Percentiles rank a stretch among this genome's conserved stretches.
Conservation (phyloP, 768 basidiomycete genomes). For the Xerocomus brunneocitrinus region DNA sequence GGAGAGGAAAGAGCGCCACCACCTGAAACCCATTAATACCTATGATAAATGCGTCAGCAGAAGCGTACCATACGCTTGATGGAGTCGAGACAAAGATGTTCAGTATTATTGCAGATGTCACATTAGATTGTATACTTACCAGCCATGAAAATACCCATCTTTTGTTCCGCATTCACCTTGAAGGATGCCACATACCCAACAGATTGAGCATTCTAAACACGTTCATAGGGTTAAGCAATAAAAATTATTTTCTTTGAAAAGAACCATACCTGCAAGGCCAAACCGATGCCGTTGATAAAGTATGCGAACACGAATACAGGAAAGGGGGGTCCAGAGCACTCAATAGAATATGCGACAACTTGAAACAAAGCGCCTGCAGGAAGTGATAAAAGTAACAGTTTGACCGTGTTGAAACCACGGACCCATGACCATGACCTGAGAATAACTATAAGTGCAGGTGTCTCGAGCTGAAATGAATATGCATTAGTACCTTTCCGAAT, state of each 20-base stretch:
- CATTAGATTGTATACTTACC: conserved; percentile 3
- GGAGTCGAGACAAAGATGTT: neutral
- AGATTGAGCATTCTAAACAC: conserved; percentile 60
- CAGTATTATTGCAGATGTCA: neutral
- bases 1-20: conserved; percentile 50
- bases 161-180: conserved; percentile 49
- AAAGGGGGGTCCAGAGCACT: conserved; percentile 57
- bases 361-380: conserved; percentile 48
- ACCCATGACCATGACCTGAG: conserved; percentile 38
- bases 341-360: conserved; percentile 49
- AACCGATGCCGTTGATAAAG: conserved; percentile 46
- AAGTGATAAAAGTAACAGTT: neutral
- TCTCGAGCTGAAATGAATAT: neutral
- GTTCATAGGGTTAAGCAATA: neutral
- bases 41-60: neutral
- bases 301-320: conserved; percentile 53
- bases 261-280: conserved; percentile 39
- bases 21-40: conserved; percentile 21
- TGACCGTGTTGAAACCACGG: neutral
- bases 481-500: conserved; percentile 39
- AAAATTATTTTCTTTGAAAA: neutral
- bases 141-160: conserved; percentile 69
- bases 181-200: conserved; percentile 65
- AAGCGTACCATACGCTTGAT: conserved; percentile 11
- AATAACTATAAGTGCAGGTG: neutral